Evolutionary conservation across 83 land plant genomes (phyloP).

Genomic region (Isoetes engelmannii): DNA sequence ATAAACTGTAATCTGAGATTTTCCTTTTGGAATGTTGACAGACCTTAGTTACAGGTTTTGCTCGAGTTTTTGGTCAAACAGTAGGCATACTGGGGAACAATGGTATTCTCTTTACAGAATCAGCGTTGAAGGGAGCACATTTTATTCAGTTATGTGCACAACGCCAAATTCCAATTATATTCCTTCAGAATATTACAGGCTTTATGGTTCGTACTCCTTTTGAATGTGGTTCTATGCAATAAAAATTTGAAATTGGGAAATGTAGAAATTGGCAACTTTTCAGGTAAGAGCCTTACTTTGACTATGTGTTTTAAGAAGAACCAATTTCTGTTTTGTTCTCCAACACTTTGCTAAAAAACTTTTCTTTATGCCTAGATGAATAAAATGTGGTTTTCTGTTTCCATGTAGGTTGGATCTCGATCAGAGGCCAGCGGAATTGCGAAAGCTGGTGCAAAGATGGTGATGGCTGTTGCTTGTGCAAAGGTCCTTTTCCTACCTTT

Average conservation of each 20-base stretch:
- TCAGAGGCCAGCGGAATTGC: conserved; percentile 98
- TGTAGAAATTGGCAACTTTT: too few relatives aligned
- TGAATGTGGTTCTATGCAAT: too few relatives aligned
- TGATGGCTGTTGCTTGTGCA: conserved; percentile 99
- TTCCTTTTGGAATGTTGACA: too few relatives aligned
- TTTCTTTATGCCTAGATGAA: too few relatives aligned
- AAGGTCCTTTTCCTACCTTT: conserved; percentile 52
- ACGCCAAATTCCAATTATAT: conserved; percentile 87
- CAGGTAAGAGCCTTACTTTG: too few relatives aligned
- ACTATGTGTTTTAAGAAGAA: too few relatives aligned
- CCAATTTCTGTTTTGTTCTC: too few relatives aligned
- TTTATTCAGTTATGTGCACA: conserved; percentile 92
- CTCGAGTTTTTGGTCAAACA: conserved; percentile 75
- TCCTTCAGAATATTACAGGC: conserved; percentile 96
- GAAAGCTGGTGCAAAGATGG: conserved; percentile 98
- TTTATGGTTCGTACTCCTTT: conserved; percentile 68
- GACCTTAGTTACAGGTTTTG: conserved; percentile 98
- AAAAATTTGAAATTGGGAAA: too few relatives aligned
- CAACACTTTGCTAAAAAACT: too few relatives aligned
- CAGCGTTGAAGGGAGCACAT: conserved; percentile 96
- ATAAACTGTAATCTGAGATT: too few relatives aligned
- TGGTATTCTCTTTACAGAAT: conserved; percentile 89
- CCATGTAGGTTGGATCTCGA: conserved; percentile 97
- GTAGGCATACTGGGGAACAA: conserved; percentile 97
- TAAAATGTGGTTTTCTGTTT: too few relatives aligned